Evolutionary conservation across 257 asterid genomes (phyloP), one percentile per base, ranked within the genome.

Genomic region (Fraxinus quadrangulata): DNA sequence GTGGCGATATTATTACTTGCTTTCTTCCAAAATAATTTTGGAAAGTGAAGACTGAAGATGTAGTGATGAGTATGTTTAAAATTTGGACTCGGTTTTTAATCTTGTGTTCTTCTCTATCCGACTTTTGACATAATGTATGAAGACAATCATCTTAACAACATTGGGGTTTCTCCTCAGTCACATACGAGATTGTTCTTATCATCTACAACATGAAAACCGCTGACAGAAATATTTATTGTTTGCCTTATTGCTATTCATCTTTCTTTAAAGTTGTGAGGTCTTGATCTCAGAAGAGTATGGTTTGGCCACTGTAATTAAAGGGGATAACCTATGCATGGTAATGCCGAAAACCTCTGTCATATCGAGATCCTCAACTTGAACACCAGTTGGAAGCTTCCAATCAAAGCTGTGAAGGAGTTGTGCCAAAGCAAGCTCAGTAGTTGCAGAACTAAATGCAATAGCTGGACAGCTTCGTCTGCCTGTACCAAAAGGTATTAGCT

Each of bases 391-490:
- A 51, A 89, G 87, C 77, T 82, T 88, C 94, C 92, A 89, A 73
- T 91, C 91, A 75, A 89, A 91, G 75, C 86, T 70, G 26, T 83
- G 86, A n/a, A 89, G 85, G 77, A 91, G 90, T 21, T 91, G 91
- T 13, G 94, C 94, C 78, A 91, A 78, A 26, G 90, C 90, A 21
- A 89, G 81, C 79, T 91, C 96, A 28, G 83, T 77, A 10, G 83
- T 81, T 2, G 85, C 88, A 3, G 84, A 61, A 39, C 89, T 85
- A 67, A 91, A 89, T 0, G 81, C 31, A 36, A 87, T 81, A 1
- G 83, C 96, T 73, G 94, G 96, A 54, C 94, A 91, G 24, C 51
- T 86, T 82, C 96, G 73, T 75, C 90, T 84, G 0, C 94, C 96
- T 4, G 89, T 90, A 0, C 94, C 96, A 34, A 91, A 89, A 0